phyloP scores from a whole-genome alignment of 331 rosid species.

The Quercus tomentella region DNA sequence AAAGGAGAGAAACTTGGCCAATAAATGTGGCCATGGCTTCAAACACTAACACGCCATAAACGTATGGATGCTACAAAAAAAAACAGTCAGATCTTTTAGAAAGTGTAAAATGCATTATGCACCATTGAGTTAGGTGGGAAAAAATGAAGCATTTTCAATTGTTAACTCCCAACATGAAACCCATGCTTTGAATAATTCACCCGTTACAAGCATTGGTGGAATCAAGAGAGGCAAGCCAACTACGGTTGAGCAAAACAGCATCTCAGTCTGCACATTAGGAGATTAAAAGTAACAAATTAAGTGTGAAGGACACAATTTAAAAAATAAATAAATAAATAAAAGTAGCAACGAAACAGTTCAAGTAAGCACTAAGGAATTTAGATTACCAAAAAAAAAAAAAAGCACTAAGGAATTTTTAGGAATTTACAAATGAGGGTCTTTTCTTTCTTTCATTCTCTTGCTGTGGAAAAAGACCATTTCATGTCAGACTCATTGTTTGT shows the following conservation, averaged over 20 bases:
- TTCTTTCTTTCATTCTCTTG: no score
- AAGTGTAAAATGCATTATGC: neutral
- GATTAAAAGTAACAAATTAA: neutral
- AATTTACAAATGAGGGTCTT: no score
- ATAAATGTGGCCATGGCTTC: slow-evolving; percentile 97
- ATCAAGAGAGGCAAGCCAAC: slow-evolving; percentile 90
- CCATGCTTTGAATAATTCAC: slow-evolving; percentile 93
- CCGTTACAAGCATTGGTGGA: slow-evolving; percentile 94
- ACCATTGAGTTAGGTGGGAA: neutral
- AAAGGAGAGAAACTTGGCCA: slow-evolving; percentile 98
- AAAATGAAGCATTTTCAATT: slow-evolving; percentile 4
- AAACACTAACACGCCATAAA: slow-evolving; percentile 84
- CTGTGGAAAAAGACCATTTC: no score
- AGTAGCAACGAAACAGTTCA: no score
- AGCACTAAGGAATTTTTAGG: no score
- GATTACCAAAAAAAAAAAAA: no score
- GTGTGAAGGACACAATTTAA: slow-evolving; percentile 2
- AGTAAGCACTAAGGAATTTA: no score
- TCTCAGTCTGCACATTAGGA: slow-evolving; percentile 66
- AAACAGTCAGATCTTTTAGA: slow-evolving; percentile 18
- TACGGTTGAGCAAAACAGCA: slow-evolving; percentile 94
- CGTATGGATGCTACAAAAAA: slow-evolving; percentile 89
- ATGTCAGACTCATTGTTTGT: no score
- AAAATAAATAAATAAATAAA: no score
- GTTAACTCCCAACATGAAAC: slow-evolving; percentile 80